Evolutionary conservation across 164 flowering plant species (phyloP).

Genomic region (Akebia trifoliata): DNA sequence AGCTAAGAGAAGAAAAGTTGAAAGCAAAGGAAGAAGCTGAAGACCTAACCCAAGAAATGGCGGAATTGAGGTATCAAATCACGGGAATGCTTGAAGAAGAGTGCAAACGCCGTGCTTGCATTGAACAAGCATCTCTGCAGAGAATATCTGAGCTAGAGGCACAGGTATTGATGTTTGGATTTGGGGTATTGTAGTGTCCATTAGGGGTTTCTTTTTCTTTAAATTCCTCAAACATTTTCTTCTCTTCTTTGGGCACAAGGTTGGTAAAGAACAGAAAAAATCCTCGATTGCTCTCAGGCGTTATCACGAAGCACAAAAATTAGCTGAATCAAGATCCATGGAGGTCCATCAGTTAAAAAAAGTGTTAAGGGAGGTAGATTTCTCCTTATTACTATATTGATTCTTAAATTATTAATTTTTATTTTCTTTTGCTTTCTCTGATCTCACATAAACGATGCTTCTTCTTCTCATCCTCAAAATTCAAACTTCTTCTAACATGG

Average conservation of each 20-base stretch:
- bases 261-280: constrained; percentile 36
- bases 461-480: not conserved
- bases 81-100: constrained; percentile 81
- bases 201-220: not conserved
- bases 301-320: constrained; percentile 23
- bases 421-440: too few species aligned
- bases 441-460: not conserved
- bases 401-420: too few species aligned
- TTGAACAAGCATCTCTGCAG: constrained; percentile 78
- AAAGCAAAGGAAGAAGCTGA: constrained; percentile 87
- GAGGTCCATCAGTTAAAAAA: constrained; percentile 13
- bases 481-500: too few species aligned
- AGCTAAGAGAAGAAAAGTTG: constrained; percentile 57
- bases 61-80: constrained; percentile 74
- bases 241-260: constrained; percentile 23
- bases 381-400: not conserved
- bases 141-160: constrained; percentile 80
- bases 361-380: constrained; percentile 19
- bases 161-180: constrained; percentile 37
- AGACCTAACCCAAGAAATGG: constrained; percentile 87
- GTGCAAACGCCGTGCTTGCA: constrained; percentile 67
- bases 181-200: not conserved
- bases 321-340: constrained; percentile 18
- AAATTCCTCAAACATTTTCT: not conserved
- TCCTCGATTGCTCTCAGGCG: constrained; percentile 20